Evolutionary conservation across 2,329 filamentous ascomycete genomes (phyloP), one percentile per base, ranked within the genome.

Genomic region (Chaetomium sp.): DNA sequence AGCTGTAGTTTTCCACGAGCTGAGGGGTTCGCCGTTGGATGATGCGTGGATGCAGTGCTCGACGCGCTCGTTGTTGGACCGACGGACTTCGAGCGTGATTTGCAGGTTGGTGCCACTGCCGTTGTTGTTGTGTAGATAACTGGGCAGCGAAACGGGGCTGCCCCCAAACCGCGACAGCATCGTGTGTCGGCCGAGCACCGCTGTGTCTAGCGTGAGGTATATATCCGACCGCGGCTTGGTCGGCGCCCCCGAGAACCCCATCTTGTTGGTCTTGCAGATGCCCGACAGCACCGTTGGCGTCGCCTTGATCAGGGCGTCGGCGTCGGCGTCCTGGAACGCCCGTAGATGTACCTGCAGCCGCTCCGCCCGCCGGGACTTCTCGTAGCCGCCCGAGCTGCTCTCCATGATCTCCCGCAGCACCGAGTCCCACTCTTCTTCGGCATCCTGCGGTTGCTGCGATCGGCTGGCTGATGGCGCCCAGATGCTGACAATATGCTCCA

Each of bases 161-260:
- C 89, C 90, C 27, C 76, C 78, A 43, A 75, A 81, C n/a, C 83
- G 75, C 6, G 82, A 86, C n/a, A 87, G 69, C 0, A 86, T 69
- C 37, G 87, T 85, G 65, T 95, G 89, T 55, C 85, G 84, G 14
- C 87, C 85, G 32, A 99, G 76, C n/a, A 85, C 78, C 0, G 90
- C 88, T 60, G 90, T 85, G 56, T 85, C 84, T 48, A 99, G 72
- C 0, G 91, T 96, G 45, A 99, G 72, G 68, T 99, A 99, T 50
- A 99, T 97, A 69, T 99, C 95, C 9, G 91, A 96, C 64, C 95
- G 80, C 12, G 88, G 79, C 68, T 90, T 91, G 0, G 87, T 91
- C 0, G 94, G 92, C 1, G 91, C 91, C 10, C 91, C 91, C 3
- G 92, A 89, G 69, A 99, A 97, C 1, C 91, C 94, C 70, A 97